Base-by-base conservation (phyloP, 2,329 filamentous ascomycete species). In the Claviceps arundinis region DNA sequence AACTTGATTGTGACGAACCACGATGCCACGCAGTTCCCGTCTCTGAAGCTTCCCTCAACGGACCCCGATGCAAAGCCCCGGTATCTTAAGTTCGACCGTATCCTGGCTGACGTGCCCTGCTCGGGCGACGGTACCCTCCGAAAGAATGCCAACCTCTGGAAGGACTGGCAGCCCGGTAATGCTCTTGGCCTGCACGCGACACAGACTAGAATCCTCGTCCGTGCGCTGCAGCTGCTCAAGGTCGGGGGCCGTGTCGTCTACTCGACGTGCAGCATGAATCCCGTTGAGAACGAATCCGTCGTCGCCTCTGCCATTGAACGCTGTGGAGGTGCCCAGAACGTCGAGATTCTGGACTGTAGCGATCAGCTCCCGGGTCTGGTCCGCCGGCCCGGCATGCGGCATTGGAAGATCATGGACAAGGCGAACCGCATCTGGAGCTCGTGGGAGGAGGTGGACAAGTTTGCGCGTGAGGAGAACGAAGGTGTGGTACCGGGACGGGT, bases 231-330 rank as follows among this genome's bases (percentile, higher is more conserved):
- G 70, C 89, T 98, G 82, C 80, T 98, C 58, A 97, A 96, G 74
- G 85, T 89, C 52, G 91, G 93, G 42, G 93, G 93, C 50, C 82
- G 90, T 56, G 87, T 97, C 30, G 91, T 98, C 50, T 98, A 97
- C 72, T 97, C 91, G 3, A 98, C 93, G 19, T 98, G 93, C 76
- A 96, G 89, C 68, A 89, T 98, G 87, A 98, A 98, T 70, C 93
- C 93, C 0, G 82, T 97, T 30, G 93, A 98, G 73, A 95, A 98
- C 63, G 93, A 98, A 70, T 85, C 93, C 6, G 89, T 97, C 16
- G 75, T 98, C 55, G 82, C 87, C 1, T 84, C 85, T 26, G 93
- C 93, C 11, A 90, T 98, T 60, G 85, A 89, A 60, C 80, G 90
- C 52, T 97, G 90, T 62, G 93, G 93, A 56, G 93, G 93, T 3